Evolutionary conservation across 768 basidiomycete species (phyloP).

Genomic region (Mrakia frigida): DNA sequence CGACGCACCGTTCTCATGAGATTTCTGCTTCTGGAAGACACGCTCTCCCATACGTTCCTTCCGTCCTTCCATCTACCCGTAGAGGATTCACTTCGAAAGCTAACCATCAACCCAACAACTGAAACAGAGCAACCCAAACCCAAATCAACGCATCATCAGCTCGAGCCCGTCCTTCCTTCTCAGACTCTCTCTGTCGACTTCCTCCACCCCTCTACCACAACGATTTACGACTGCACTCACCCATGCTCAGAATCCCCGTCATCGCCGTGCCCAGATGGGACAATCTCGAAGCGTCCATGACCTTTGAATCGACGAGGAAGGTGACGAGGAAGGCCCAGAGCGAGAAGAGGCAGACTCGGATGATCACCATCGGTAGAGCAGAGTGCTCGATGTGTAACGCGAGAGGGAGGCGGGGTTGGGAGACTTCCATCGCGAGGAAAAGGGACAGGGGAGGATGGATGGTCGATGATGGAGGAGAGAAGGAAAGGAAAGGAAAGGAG

Average conservation of each 20-base stretch:
- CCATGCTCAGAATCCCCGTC: slow-evolving; percentile 9
- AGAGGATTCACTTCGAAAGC: slow-evolving; percentile 1
- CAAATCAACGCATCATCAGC: neutral
- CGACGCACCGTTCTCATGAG: slow-evolving; percentile 16
- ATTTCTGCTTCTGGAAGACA: slow-evolving; percentile 1
- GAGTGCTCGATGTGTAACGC: slow-evolving; percentile 16
- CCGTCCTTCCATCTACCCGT: slow-evolving; percentile 7
- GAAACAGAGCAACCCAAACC: neutral
- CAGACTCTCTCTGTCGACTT: neutral
- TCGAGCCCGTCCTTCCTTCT: neutral
- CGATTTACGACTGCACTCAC: neutral
- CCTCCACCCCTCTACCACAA: neutral
- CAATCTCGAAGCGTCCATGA: neutral
- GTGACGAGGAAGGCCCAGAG: slow-evolving; percentile 18
- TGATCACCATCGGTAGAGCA: slow-evolving; percentile 3
- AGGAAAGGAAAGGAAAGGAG: too few species aligned
- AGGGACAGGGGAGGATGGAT: neutral
- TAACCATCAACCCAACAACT: slow-evolving; percentile 16
- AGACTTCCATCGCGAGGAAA: neutral
- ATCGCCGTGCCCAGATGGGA: neutral
- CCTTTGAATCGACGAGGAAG: slow-evolving; percentile 5
- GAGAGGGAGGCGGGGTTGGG: neutral
- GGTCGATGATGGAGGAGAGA: too few species aligned
- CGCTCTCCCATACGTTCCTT: neutral
- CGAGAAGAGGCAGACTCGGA: slow-evolving; percentile 14